Evolutionary conservation across 2,329 filamentous ascomycete species (phyloP).

Genomic region (Gaeumannomyces sp.): DNA sequence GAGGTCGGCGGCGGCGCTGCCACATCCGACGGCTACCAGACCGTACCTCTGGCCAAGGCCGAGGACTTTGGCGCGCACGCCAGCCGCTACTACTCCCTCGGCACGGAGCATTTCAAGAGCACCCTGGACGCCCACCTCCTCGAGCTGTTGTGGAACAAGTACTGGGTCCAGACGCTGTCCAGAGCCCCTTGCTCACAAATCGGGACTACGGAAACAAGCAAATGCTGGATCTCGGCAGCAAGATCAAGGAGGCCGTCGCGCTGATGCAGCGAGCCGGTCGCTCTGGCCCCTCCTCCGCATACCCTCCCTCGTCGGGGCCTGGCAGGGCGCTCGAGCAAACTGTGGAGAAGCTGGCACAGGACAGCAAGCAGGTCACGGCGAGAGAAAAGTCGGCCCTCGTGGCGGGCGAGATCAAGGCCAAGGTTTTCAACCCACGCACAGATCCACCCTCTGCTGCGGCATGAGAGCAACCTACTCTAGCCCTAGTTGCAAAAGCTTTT

Average conservation of each 20-base stretch:
- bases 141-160: constrained; percentile 94
- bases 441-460: not conserved
- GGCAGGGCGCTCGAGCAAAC: constrained; percentile 36
- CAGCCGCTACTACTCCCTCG: constrained; percentile 82
- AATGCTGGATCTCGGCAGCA: constrained; percentile 79
- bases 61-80: constrained; percentile 94
- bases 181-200: constrained; percentile 84
- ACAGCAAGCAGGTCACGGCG: constrained; percentile 54
- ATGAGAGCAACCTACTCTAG: not conserved
- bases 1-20: constrained; percentile 17
- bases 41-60: constrained; percentile 86
- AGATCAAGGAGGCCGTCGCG: constrained; percentile 61
- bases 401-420: constrained; percentile 56
- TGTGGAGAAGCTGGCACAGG: constrained; percentile 53
- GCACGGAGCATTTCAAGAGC: constrained; percentile 92
- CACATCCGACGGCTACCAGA: constrained; percentile 55
- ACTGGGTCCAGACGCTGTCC: constrained; percentile 97
- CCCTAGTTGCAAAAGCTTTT: no score
- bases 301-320: constrained; percentile 17
- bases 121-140: constrained; percentile 81
- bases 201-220: constrained; percentile 90
- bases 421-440: constrained; percentile 40
- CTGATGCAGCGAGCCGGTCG: constrained; percentile 27
- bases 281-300: constrained; percentile 17
- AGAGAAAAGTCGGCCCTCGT: constrained; percentile 59